Evolutionary conservation across 2,329 filamentous ascomycete genomes (phyloP), one percentile per base, ranked within the genome.

Genomic region (Epichloe gansuensis): DNA sequence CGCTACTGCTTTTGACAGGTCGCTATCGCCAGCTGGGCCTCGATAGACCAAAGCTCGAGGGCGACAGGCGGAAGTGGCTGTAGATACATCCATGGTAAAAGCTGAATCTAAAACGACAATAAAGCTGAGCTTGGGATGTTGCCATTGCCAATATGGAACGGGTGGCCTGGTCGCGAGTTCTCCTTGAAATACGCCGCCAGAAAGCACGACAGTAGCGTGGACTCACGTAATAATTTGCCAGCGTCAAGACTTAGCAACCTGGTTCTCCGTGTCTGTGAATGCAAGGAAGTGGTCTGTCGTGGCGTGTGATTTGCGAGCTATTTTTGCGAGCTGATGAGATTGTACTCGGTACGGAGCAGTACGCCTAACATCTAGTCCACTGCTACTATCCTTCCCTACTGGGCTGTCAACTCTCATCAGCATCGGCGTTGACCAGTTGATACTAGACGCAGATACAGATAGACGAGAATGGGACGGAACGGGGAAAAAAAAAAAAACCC

Each of bases 21-120:
- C 58, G 13, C 54, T 38, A 35, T 53, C 54, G 17, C 56, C 54
- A 5, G 55, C 53, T 0, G 57, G 54, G 6, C 59, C 58, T 17
- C 58, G 58, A 50, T 61, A 62, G 15, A 62, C 59, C 5, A 62
- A 49, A 15, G 58, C 58, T 36, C 47, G 41, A 1, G 53, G 53
- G n/a, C 50, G 53, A 39, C 35, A 21, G 45, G 25, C 39, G 15
- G 41, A 17, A 36, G 49, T 13, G 43, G 38, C 21, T 7, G 41
- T 15, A 36, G 47, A 4, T 23, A n/a, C 11, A 38, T 50, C 31
- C 50, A 54, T 54, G 42, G 42, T 35, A 25, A 34, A n/a, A 25
- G 3, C 4, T 25, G 31, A 34, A 13, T 40, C 4, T 5, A 6
- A 27, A 23, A 7, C 27, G 31, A 46, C 17, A 23, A 17, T 8